phyloP scores from a whole-genome alignment of 2,329 filamentous ascomycete genomes.

The Colletotrichum sublineola region DNA sequence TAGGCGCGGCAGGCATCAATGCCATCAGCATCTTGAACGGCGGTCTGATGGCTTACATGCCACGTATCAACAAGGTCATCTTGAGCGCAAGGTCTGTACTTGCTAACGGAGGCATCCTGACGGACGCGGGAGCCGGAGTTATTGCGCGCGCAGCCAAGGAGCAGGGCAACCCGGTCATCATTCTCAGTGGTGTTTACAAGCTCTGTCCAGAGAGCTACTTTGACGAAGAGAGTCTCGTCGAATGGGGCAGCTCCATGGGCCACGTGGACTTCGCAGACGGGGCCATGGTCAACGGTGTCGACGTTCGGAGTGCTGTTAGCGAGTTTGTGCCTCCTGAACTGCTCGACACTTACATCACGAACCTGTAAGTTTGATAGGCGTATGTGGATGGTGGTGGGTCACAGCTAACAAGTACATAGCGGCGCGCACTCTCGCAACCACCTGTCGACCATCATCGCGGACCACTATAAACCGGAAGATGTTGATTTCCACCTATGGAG shows the following conservation, averaged over 20 bases:
- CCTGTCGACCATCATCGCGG: conserved; percentile 78
- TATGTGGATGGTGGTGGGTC: not conserved
- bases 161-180: conserved; percentile 86
- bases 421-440: conserved; percentile 79
- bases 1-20: conserved; percentile 82
- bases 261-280: conserved; percentile 85
- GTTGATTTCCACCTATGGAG: conserved; percentile 69
- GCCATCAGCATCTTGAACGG: conserved; percentile 88
- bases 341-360: conserved; percentile 87
- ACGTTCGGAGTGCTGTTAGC: conserved; percentile 82
- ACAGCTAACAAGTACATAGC: conserved; percentile 52
- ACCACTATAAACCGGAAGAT: conserved; percentile 82
- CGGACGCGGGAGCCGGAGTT: conserved; percentile 84
- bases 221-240: conserved; percentile 83
- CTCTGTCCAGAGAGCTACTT: conserved; percentile 91
- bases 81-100: conserved; percentile 89
- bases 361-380: conserved; percentile 62
- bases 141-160: conserved; percentile 88
- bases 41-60: conserved; percentile 93
- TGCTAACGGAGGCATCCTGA: conserved; percentile 87
- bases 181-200: conserved; percentile 93
- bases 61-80: conserved; percentile 94
- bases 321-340: conserved; percentile 85
- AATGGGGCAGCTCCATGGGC: conserved; percentile 85
- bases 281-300: conserved; percentile 80